A percentile compares a stretch with the other conserved stretches of the same genome.
phyloP scores from a whole-genome alignment of 1,284 basidiomycete species.

The Puccinia hordei region DNA sequence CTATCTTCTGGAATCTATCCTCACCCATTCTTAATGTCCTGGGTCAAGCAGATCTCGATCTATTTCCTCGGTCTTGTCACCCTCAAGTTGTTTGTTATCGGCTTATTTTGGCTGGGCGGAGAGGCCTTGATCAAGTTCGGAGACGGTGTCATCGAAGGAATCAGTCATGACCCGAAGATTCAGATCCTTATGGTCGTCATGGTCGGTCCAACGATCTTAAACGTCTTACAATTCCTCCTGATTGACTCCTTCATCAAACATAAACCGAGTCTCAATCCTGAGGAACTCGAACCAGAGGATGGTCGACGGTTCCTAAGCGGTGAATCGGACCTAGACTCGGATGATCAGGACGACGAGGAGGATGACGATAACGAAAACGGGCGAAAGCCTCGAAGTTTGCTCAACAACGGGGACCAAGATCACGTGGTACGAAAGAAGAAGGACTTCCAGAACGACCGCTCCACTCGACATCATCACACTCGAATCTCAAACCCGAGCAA shows the following conservation, averaged over 20 bases:
- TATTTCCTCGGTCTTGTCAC: constrained; percentile 78
- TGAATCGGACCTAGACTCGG: constrained; percentile 14
- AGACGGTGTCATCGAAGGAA: constrained; percentile 36
- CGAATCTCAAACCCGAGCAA: not conserved
- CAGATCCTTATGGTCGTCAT: constrained; percentile 47
- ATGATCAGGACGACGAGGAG: constrained; percentile 30
- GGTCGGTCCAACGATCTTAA: constrained; percentile 45
- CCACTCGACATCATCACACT: not conserved
- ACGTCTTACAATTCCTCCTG: constrained; percentile 45
- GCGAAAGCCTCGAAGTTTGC: not conserved
- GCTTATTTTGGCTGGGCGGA: constrained; percentile 66
- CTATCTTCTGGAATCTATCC: constrained; percentile 41
- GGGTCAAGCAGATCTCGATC: constrained; percentile 79
- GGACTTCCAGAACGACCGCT: not conserved
- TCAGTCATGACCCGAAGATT: constrained; percentile 36
- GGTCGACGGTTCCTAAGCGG: constrained; percentile 1
- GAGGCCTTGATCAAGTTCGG: constrained; percentile 32
- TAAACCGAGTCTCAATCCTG: not conserved
- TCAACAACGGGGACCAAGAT: not conserved
- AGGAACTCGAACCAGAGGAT: not conserved
- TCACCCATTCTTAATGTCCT: constrained; percentile 64
- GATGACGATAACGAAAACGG: constrained; percentile 37
- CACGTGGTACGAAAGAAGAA: not conserved
- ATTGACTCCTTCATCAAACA: constrained; percentile 50
- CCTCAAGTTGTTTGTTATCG: constrained; percentile 88